Evolutionary conservation across 495 filamentous ascomycete genomes (phyloP).

Genomic region (Podospora australis): DNA sequence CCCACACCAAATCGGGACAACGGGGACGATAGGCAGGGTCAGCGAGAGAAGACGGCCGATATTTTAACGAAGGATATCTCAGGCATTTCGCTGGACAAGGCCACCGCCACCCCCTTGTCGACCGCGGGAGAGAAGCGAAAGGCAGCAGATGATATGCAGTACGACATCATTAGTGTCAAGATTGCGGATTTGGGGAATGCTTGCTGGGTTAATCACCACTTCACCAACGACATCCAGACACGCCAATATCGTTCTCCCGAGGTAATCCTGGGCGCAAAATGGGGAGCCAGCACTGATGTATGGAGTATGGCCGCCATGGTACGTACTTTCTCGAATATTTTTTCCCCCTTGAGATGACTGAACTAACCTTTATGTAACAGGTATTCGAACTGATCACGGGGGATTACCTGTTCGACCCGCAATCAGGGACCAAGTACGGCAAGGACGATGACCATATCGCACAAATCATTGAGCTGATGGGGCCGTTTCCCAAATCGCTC

Average conservation of each 20-base stretch:
- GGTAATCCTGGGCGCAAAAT: slow-evolving; percentile 93
- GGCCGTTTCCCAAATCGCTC: slow-evolving; percentile 85
- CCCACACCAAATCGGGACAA: slow-evolving; percentile 44
- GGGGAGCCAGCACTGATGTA: slow-evolving; percentile 96
- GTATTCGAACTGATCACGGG: slow-evolving; percentile 97
- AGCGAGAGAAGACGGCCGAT: slow-evolving; percentile 91
- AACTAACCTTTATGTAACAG: slow-evolving; percentile 38
- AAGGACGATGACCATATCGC: slow-evolving; percentile 99
- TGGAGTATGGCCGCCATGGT: slow-evolving; percentile 99
- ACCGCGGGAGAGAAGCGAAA: slow-evolving; percentile 46
- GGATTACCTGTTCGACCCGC: slow-evolving; percentile 97
- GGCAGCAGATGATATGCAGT: slow-evolving; percentile 38
- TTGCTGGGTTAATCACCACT: slow-evolving; percentile 97
- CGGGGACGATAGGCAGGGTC: slow-evolving; percentile 66
- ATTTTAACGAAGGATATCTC: slow-evolving; percentile 87
- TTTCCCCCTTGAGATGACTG: not conserved
- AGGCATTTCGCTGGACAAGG: slow-evolving; percentile 86
- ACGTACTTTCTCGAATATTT: slow-evolving; percentile 22
- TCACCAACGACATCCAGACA: slow-evolving; percentile 99
- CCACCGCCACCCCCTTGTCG: slow-evolving; percentile 37
- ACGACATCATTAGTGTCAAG: slow-evolving; percentile 91
- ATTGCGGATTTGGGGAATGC: slow-evolving; percentile 98
- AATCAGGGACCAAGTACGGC: slow-evolving; percentile 98
- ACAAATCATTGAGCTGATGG: slow-evolving; percentile 96
- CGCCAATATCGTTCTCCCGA: slow-evolving; percentile 96